Evolutionary conservation across 352 stramenopile species (phyloP), one percentile per base, ranked within the genome.

Genomic region (Phytophthora lateralis): DNA sequence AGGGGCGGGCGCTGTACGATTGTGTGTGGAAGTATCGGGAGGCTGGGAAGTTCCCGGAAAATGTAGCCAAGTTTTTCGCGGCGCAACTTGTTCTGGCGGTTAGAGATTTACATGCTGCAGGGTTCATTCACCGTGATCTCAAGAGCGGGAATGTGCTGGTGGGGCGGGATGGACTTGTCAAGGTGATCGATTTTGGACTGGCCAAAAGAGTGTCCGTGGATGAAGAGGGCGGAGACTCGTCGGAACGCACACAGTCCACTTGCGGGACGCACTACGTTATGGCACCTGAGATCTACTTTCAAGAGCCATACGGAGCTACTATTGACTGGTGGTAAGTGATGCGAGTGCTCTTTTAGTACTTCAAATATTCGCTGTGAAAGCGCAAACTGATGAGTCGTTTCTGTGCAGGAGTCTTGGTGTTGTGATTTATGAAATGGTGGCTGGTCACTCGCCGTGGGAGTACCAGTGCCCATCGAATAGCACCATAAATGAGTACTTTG

Each of bases 131-230:
- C 49, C 82, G 85, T 14, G 85, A 95, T 27, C 55, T 95, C 12
- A 95, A 95, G 58, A 95, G 80, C 47, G 85, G 85, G 14, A 95
- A 95, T 46, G 59, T 92, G 2, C 50, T 95, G 15, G 52, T 91
- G 9, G 64, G 72, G 17, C 60, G 35, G 5, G 24, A 60, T 3
- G 83, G 85, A 6, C 71, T 75, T 24, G 65, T 51, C 9, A 82
- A 80, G 42, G 68, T 95, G 21, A 89, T 95, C 39, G 85, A 95
- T 68, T 93, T 89, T 66, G 85, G 85, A 24, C 73, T 95, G 45
- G 73, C 85, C 17, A 85, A 73, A 49, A 48, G 61, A 8, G 39
- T 70, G 18, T 26, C 15, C 2, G 24, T 9, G 10, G 52, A 35
- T 58, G 29, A 45, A 52, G 32, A 42, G 2, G 21, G 1, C 20